Evolutionary conservation across 1,139 yeast species (phyloP).

Genomic region (Nakaseomyces delphensis): DNA sequence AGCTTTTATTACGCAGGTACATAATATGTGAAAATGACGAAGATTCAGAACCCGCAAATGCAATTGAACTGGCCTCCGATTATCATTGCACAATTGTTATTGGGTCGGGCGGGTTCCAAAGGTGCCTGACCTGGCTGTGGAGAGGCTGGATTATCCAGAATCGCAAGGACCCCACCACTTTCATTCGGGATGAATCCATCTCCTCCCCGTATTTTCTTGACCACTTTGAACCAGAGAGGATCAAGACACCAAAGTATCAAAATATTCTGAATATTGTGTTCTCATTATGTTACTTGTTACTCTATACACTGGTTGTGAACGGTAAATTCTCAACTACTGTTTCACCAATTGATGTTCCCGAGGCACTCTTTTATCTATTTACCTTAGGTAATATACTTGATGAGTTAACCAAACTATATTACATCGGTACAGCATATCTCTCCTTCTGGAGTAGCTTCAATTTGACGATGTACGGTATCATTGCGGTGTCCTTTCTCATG

Average conservation of each 20-base stretch:
- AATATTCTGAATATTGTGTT: constrained; percentile 61
- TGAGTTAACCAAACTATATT: constrained; percentile 62
- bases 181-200: constrained; percentile 54
- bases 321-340: constrained; percentile 32
- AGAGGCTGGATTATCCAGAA: constrained; percentile 85
- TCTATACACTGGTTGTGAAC: constrained; percentile 62
- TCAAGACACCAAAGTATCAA: constrained; percentile 79
- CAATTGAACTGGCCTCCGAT: constrained; percentile 78
- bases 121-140: constrained; percentile 88
- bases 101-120: constrained; percentile 71
- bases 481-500: constrained; percentile 46
- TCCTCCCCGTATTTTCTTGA: constrained; percentile 45
- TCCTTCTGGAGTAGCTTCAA: constrained; percentile 79
- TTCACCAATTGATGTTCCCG: constrained; percentile 39
- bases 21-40: constrained; percentile 53
- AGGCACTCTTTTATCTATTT: constrained; percentile 52
- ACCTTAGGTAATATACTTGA: constrained; percentile 61
- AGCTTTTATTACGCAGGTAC: constrained; percentile 72
- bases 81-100: constrained; percentile 73
- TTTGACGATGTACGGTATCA: constrained; percentile 54
- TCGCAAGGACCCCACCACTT: constrained; percentile 58
- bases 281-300: constrained; percentile 52
- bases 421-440: constrained; percentile 62
- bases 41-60: constrained; percentile 57
- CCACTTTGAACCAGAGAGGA: constrained; percentile 79